Conservation (phyloP, 768 basidiomycete species). For the Hygrocybe coccinea region DNA sequence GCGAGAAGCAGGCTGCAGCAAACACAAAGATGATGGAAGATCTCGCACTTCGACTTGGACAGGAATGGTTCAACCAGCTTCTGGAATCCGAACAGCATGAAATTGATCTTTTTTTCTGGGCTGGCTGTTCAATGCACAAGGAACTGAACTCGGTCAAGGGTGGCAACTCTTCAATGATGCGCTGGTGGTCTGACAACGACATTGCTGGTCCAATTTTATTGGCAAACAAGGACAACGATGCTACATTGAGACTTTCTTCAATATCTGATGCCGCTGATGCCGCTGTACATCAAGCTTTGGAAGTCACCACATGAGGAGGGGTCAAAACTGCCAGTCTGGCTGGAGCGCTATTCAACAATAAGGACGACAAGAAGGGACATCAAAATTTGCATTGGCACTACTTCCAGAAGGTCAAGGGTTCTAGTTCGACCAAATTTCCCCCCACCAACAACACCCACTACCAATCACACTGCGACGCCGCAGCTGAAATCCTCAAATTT, state of each 20-base stretch:
- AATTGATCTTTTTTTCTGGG: conserved; percentile 31
- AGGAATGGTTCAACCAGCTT: conserved; percentile 18
- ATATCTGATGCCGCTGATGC: conserved; percentile 18
- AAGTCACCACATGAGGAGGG: conserved; percentile 21
- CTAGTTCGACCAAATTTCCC: conserved; percentile 24
- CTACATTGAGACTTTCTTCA: no score
- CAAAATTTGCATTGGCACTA: conserved; percentile 4
- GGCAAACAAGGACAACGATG: not conserved
- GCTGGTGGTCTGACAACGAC: conserved; percentile 2
- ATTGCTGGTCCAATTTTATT: not conserved
- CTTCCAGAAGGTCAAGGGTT: conserved; percentile 21
- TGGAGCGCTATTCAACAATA: conserved; percentile 25
- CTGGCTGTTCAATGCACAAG: conserved; percentile 39
- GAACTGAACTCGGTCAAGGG: conserved; percentile 33
- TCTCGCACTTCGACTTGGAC: conserved; percentile 18
- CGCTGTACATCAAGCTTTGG: conserved; percentile 14
- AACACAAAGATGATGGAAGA: conserved; percentile 16
- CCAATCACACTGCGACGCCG: conserved; percentile 29
- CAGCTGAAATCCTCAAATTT: conserved; percentile 20
- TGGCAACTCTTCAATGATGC: conserved; percentile 24
- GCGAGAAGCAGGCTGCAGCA: conserved; percentile 15
- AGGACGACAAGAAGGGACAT: no score
- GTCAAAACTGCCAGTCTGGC: conserved; percentile 22
- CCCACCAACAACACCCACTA: conserved; percentile 35
- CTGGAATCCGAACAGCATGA: conserved; percentile 11